Base-by-base conservation (phyloP, 169 alveolate genomes). In the Plasmodium gallinaceum region DNA sequence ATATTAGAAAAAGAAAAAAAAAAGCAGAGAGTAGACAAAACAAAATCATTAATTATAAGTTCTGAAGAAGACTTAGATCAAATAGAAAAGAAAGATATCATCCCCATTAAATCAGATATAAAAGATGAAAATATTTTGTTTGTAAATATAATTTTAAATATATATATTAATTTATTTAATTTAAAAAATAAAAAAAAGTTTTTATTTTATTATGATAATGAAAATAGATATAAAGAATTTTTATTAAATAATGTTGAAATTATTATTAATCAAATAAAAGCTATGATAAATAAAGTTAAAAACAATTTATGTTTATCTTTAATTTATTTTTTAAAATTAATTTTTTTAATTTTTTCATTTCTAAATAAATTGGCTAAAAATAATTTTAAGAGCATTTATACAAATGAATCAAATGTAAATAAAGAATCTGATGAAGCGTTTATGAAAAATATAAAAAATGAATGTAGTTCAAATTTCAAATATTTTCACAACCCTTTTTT, bases 71-170 rank as follows among this genome's bases (percentile, higher is more conserved):
- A 66, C 2, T 37, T 16, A 39, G 74, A 12, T 18, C 10, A 26
- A 0, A 64, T 26, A 18, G 61, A 61, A 45, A 46, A 54, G 16
- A 64, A 37, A 4, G 51, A 20, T 22, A 6, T 43, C 26, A 20
- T 24, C 18, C 74, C 16, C 22, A 54, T 7, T 18, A 48, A 61
- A 48, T 16, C n/a, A 57, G 80, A 65, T 42, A 57, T 65, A n/a
- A 58, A 78, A 2, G 43, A 65, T 42, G 89, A 78, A 51, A 78
- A 78, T 26, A 12, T 78, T 10, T 58, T 78, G 75, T 78, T 78
- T 58, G 89, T 78, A 32, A 78, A 78, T 65, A 54, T 78, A 22
- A 48, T 78, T 26, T 69, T 78, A 58, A 78, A 78, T 51, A 73
- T 78, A 37, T 78, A 78, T 69, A 69, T 78, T 16, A 64, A 57